Evolutionary conservation across 2,329 filamentous ascomycete genomes (phyloP).

Genomic region (Xylaria polymorpha): DNA sequence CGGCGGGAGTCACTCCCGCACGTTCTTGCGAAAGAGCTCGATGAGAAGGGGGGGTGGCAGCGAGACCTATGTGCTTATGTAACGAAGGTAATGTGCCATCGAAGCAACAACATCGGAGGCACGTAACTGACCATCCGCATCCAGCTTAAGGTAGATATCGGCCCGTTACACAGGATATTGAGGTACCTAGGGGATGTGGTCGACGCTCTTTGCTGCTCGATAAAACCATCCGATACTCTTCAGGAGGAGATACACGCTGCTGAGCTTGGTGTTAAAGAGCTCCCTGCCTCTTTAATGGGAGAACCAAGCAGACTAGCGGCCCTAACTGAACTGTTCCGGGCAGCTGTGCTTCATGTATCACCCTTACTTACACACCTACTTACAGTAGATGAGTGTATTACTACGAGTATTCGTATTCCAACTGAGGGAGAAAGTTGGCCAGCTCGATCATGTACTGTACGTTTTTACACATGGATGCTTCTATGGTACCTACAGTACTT

Average conservation of each 20-base stretch:
- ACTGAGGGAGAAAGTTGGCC: slow-evolving; percentile 10
- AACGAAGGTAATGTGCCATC: slow-evolving; percentile 19
- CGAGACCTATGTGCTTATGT: slow-evolving; percentile 27
- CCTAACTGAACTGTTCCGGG: slow-evolving; percentile 32
- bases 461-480: too few species aligned
- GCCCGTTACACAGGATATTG: slow-evolving; percentile 24
- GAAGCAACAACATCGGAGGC: neutral
- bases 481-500: too few species aligned
- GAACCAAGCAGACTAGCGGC: neutral
- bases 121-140: neutral
- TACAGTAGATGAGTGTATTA: slow-evolving; percentile 2
- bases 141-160: slow-evolving; percentile 28
- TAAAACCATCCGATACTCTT: neutral
- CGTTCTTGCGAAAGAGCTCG: slow-evolving; percentile 23
- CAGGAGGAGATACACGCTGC: slow-evolving; percentile 22
- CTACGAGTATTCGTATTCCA: slow-evolving; percentile 10
- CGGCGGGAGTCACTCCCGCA: slow-evolving; percentile 5
- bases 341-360: slow-evolving; percentile 17
- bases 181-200: slow-evolving; percentile 24
- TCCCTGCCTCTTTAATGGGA: slow-evolving; percentile 3
- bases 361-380: neutral
- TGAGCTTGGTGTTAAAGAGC: slow-evolving; percentile 3
- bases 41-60: slow-evolving; percentile 27
- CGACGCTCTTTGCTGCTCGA: slow-evolving; percentile 16
- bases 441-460: slow-evolving; percentile 10